Evolutionary conservation across 1,139 yeast species (phyloP).

Genomic region (Sugiyamaella pinicola): DNA sequence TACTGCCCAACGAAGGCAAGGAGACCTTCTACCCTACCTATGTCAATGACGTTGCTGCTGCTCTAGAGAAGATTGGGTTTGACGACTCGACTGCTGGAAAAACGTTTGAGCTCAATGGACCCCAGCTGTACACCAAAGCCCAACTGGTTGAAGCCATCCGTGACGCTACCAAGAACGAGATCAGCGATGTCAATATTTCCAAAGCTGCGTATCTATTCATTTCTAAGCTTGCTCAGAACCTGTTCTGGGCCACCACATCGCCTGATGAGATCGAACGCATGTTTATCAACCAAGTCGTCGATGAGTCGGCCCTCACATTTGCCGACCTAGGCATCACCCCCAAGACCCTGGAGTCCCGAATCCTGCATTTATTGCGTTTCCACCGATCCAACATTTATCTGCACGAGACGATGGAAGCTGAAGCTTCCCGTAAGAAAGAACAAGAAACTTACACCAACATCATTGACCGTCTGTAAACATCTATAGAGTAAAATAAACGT

Average conservation of each 20-base stretch:
- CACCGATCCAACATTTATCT: constrained; percentile 42
- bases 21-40: constrained; percentile 74
- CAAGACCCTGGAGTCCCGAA: constrained; percentile 66
- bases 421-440: constrained; percentile 40
- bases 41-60: constrained; percentile 76
- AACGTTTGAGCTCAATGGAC: constrained; percentile 76
- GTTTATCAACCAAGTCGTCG: constrained; percentile 65
- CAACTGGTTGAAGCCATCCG: constrained; percentile 73
- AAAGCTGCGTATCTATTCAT: constrained; percentile 50
- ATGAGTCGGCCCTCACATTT: constrained; percentile 64
- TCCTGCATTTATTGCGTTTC: constrained; percentile 60
- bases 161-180: constrained; percentile 53
- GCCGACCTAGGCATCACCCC: constrained; percentile 73
- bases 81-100: constrained; percentile 82
- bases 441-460: constrained; percentile 17
- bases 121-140: constrained; percentile 61
- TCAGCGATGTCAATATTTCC: constrained; percentile 55
- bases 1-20: constrained; percentile 66
- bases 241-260: constrained; percentile 71
- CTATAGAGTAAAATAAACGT: neutral
- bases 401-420: constrained; percentile 43
- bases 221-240: constrained; percentile 57
- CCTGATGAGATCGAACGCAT: constrained; percentile 80
- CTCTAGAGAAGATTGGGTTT: constrained; percentile 74
- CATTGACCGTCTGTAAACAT: constrained; percentile 14